A percentile compares a stretch with the other conserved stretches of the same genome.
phyloP scores from a whole-genome alignment of 371 early-diverging fungal genomes.

The Saksenaea vasiformis region DNA sequence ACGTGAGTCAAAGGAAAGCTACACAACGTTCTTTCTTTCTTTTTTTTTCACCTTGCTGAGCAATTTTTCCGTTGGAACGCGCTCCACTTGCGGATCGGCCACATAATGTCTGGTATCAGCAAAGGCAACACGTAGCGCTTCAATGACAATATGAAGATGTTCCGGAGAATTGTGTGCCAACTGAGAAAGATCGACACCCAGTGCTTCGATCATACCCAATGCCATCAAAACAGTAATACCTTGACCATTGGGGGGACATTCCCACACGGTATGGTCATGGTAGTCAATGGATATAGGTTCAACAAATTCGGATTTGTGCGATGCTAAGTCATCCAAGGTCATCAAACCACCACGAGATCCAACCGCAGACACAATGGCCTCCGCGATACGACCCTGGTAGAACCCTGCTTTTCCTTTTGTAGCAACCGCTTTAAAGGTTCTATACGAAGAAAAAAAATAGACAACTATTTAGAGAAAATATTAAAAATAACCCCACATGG shows the following conservation, averaged over 20 bases:
- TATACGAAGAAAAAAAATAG: slow-evolving; percentile 15
- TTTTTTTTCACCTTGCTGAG: slow-evolving; percentile 45
- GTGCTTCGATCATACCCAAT: slow-evolving; percentile 67
- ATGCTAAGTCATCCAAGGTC: slow-evolving; percentile 71
- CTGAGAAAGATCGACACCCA: slow-evolving; percentile 41
- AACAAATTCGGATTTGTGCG: slow-evolving; percentile 59
- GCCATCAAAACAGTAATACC: slow-evolving; percentile 77
- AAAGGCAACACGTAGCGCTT: slow-evolving; percentile 75
- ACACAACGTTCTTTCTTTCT: neutral
- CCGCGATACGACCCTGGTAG: slow-evolving; percentile 79
- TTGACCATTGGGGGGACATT: slow-evolving; percentile 82
- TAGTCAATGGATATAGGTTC: slow-evolving; percentile 73
- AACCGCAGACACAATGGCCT: slow-evolving; percentile 70
- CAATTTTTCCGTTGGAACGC: slow-evolving; percentile 51
- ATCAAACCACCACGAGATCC: slow-evolving; percentile 70
- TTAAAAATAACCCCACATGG: neutral
- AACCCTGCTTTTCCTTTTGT: slow-evolving; percentile 72
- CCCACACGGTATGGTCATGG: slow-evolving; percentile 64
- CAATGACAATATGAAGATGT: slow-evolving; percentile 71
- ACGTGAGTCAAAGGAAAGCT: neutral
- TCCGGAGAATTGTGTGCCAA: slow-evolving; percentile 60
- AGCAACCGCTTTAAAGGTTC: slow-evolving; percentile 66
- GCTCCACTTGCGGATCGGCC: slow-evolving; percentile 65
- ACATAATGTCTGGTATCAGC: slow-evolving; percentile 72
- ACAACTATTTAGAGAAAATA: neutral